phyloP scores from a whole-genome alignment of 192 early-diverging fungal genomes.

The Phycomyces blakesleeanus region DNA sequence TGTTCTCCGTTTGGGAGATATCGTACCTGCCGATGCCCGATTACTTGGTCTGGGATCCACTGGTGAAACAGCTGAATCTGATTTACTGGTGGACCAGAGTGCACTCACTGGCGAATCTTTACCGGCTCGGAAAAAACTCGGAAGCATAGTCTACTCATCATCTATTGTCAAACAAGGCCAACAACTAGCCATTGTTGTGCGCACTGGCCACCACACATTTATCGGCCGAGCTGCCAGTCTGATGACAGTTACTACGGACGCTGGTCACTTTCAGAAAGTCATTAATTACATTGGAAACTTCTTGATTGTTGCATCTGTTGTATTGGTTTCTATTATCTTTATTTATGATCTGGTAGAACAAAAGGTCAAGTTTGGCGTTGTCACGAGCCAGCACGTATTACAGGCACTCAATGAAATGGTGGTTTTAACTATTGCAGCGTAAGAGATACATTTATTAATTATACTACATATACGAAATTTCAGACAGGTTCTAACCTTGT shows the following conservation, averaged over 20 bases:
- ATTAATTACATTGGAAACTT: constrained; percentile 78
- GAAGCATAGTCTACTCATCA: constrained; percentile 62
- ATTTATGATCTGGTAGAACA: constrained; percentile 34
- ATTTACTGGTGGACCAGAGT: constrained; percentile 67
- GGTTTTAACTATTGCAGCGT: constrained; percentile 69
- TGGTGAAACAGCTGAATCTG: constrained; percentile 48
- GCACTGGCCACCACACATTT: constrained; percentile 70
- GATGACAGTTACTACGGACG: constrained; percentile 61
- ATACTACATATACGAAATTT: no score
- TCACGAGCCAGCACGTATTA: constrained; percentile 54
- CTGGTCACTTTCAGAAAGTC: constrained; percentile 77
- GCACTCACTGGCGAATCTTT: constrained; percentile 75
- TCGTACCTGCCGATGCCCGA: constrained; percentile 68
- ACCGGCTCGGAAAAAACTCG: constrained; percentile 53
- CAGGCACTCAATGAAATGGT: constrained; percentile 56
- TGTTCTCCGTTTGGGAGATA: constrained; percentile 68
- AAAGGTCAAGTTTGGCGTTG: constrained; percentile 28
- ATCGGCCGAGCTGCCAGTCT: constrained; percentile 72
- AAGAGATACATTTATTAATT: no score
- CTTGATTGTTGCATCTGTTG: constrained; percentile 56
- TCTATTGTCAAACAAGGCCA: constrained; percentile 74
- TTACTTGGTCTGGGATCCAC: constrained; percentile 48
- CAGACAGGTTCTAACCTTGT: neutral
- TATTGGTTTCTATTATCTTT: constrained; percentile 54
- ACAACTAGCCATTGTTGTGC: constrained; percentile 63